A percentile compares a stretch with the other conserved stretches of the same genome.
Evolutionary conservation across 2,329 filamentous ascomycete genomes (phyloP).

Genomic region (Colletotrichum sp.): DNA sequence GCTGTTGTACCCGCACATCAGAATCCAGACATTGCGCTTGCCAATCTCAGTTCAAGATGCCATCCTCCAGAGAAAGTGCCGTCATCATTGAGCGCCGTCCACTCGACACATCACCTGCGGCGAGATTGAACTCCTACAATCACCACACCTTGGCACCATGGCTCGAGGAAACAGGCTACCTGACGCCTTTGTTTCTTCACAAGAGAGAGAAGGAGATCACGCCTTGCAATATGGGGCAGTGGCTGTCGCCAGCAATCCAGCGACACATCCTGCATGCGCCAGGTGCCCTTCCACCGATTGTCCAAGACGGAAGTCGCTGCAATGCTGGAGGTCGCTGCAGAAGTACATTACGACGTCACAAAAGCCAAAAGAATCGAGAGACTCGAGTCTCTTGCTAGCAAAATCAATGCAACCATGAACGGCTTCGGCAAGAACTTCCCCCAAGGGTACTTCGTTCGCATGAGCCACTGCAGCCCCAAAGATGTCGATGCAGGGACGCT

Average conservation of each 20-base stretch:
- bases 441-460: not conserved
- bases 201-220: not conserved
- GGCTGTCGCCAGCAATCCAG: not conserved
- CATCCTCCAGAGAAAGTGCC: not conserved
- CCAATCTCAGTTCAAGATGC: not conserved
- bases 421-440: not conserved
- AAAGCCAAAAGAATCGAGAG: no score
- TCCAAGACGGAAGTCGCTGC: not conserved
- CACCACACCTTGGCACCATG: not conserved
- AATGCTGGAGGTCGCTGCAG: not conserved
- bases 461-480: not conserved
- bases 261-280: not conserved
- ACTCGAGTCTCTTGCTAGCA: not conserved
- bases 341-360: no score
- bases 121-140: not conserved
- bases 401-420: not conserved
- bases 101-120: not conserved
- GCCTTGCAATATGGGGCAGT: not conserved
- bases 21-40: accelerated
- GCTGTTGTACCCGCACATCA: no score
- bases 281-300: no score
- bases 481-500: not conserved
- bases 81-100: not conserved
- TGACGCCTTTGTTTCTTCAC: not conserved
- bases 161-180: not conserved